A percentile compares a stretch with the other conserved stretches of the same genome.
Evolutionary conservation across 768 basidiomycete genomes (phyloP).

Genomic region (Tricholomella constricta): DNA sequence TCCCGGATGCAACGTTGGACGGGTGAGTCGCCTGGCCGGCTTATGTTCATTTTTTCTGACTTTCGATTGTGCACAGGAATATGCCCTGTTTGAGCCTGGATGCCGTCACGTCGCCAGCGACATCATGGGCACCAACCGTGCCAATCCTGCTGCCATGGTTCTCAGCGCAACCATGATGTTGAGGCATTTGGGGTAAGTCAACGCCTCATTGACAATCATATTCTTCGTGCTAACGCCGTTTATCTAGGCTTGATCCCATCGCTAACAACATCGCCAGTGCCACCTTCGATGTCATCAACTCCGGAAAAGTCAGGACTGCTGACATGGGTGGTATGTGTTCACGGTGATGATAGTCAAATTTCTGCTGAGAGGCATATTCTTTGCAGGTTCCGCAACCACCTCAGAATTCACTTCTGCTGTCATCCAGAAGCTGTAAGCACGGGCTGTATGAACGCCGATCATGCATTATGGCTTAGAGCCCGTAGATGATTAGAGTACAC

Average conservation of each 20-base stretch:
- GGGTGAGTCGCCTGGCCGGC: constrained; percentile 47
- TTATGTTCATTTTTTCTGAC: constrained; percentile 12
- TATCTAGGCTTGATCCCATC: constrained; percentile 79
- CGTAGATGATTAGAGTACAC: constrained; percentile 22
- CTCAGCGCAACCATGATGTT: constrained; percentile 98
- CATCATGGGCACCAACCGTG: constrained; percentile 94
- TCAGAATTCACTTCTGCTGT: constrained; percentile 94
- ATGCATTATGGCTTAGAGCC: constrained; percentile 1
- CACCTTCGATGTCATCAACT: constrained; percentile 90
- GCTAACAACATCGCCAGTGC: constrained; percentile 93
- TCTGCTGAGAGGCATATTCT: constrained; percentile 8
- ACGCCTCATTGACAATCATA: background rate
- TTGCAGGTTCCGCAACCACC: constrained; percentile 80
- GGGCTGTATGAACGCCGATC: background rate
- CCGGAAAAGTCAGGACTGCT: constrained; percentile 85
- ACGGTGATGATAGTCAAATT: background rate
- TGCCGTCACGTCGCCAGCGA: constrained; percentile 95
- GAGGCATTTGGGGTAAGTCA: constrained; percentile 84
- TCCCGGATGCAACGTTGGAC: constrained; percentile 96
- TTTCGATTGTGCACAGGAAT: constrained; percentile 58
- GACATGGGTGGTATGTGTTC: constrained; percentile 86
- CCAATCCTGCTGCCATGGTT: constrained; percentile 98
- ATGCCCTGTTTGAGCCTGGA: constrained; percentile 97
- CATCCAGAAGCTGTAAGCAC: constrained; percentile 69
- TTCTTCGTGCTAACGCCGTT: constrained; percentile 11